Conservation (phyloP, 306 rosid species). For the Dalbergia cochinchinensis region DNA sequence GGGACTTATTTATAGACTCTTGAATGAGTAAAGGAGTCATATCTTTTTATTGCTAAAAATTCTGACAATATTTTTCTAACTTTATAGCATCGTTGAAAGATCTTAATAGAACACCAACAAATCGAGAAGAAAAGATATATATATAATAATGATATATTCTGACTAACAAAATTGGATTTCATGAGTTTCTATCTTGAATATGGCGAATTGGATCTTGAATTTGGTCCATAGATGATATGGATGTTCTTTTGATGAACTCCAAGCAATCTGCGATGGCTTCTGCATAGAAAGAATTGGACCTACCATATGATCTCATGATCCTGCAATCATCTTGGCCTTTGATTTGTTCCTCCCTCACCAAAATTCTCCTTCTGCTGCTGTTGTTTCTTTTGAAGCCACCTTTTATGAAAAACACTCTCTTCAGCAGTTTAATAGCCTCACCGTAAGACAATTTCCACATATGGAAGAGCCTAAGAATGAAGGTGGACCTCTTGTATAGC, state of each 20-base stretch:
- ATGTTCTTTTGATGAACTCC: conserved; percentile 88
- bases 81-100: background rate
- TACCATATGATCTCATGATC: conserved; percentile 52
- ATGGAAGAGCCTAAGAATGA: conserved; percentile 57
- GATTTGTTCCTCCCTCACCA: conserved; percentile 41
- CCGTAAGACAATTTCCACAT: conserved; percentile 55
- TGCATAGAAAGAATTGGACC: conserved; percentile 84
- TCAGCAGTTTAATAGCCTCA: conserved; percentile 50
- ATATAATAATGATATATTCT: background rate
- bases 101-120: background rate
- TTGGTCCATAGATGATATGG: conserved; percentile 62
- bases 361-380: conserved; percentile 36
- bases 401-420: conserved; percentile 47
- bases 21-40: no score
- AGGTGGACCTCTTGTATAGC: conserved; percentile 58
- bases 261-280: conserved; percentile 97
- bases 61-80: no score
- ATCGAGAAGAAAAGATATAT: background rate
- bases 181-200: conserved; percentile 41
- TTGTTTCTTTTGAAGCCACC: conserved; percentile 45
- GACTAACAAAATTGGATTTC: conserved; percentile 13
- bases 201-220: conserved; percentile 45
- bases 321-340: conserved; percentile 42
- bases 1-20: no score
- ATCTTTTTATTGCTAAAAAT: no score